Evolutionary conservation across 2,329 filamentous ascomycete genomes (phyloP).

Genomic region (Ophiocordyceps camponoti-floridani): DNA sequence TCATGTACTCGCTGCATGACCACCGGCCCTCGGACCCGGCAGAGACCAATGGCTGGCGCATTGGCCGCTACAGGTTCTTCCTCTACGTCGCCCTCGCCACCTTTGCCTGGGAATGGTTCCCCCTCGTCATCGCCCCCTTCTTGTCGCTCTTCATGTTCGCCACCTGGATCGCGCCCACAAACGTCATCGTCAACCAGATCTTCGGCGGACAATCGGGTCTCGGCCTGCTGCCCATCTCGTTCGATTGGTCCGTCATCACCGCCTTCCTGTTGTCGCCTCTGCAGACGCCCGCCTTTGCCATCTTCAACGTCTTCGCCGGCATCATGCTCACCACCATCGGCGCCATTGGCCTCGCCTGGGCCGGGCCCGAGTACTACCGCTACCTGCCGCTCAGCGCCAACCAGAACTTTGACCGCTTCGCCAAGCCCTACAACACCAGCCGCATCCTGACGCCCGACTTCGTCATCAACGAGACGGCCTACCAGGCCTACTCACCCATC

Average conservation of each 20-base stretch:
- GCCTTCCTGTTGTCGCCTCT: constrained; percentile 38
- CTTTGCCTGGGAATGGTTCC: constrained; percentile 41
- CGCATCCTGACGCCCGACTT: constrained; percentile 33
- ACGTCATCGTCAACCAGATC: constrained; percentile 43
- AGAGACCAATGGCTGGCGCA: constrained; percentile 36
- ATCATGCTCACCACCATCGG: constrained; percentile 30
- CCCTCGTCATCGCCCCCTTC: constrained; percentile 39
- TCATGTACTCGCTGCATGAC: constrained; percentile 50
- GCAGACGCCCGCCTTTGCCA: constrained; percentile 40
- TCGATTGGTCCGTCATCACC: constrained; percentile 46
- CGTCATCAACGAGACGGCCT: constrained; percentile 35
- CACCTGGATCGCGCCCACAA: constrained; percentile 45
- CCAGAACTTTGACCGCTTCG: constrained; percentile 41
- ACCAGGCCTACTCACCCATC: constrained; percentile 37
- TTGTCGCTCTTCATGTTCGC: constrained; percentile 41
- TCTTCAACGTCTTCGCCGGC: constrained; percentile 38
- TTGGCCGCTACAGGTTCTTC: constrained; percentile 40
- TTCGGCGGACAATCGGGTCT: constrained; percentile 45
- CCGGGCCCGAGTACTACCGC: constrained; percentile 29
- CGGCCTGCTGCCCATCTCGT: constrained; percentile 43
- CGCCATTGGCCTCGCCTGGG: constrained; percentile 34
- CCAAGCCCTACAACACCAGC: constrained; percentile 33
- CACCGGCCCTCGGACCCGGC: constrained; percentile 31
- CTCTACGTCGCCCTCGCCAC: constrained; percentile 28
- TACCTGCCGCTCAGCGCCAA: constrained; percentile 39